A percentile compares a stretch with the other conserved stretches of the same genome.
Conservation (phyloP, 2,329 filamentous ascomycete genomes). For the Colletotrichum cuscutae region DNA sequence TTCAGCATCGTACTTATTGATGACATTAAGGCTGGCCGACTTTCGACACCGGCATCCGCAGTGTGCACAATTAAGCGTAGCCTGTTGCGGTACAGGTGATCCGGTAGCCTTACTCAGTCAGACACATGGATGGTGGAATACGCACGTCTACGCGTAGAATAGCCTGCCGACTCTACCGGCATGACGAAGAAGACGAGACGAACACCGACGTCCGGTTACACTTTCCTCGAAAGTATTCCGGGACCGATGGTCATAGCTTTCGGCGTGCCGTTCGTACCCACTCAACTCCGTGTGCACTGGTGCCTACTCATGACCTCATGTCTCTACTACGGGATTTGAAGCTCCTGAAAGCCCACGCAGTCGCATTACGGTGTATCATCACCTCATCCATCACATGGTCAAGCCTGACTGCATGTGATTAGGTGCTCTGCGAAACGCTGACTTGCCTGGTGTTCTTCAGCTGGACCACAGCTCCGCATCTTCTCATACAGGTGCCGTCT, state of each 20-base stretch:
- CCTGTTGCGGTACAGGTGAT: not conserved
- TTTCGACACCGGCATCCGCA: not conserved
- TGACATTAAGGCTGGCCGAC: not conserved
- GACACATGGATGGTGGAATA: not conserved
- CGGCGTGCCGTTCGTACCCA: not conserved
- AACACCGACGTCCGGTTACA: not conserved
- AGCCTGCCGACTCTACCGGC: not conserved
- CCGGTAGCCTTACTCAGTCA: not conserved
- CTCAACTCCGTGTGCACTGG: not conserved
- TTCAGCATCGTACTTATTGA: not conserved
- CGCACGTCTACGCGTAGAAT: not conserved
- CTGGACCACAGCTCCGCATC: not conserved
- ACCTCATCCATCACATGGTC: not conserved
- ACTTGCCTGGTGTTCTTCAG: not conserved
- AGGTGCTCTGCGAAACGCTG: not conserved
- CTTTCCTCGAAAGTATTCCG: not conserved
- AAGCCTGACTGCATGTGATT: not conserved
- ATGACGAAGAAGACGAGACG: not conserved
- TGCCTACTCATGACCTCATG: not conserved
- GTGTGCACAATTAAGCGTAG: not conserved
- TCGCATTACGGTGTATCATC: not conserved
- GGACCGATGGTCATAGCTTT: slow-evolving; percentile 11
- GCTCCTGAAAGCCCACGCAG: no score
- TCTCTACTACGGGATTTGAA: no score
- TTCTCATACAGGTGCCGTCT: not conserved